Evolutionary conservation across 768 basidiomycete species (phyloP), one percentile per base, ranked within the genome.

Genomic region (Phanerodontia chrysosporium): DNA sequence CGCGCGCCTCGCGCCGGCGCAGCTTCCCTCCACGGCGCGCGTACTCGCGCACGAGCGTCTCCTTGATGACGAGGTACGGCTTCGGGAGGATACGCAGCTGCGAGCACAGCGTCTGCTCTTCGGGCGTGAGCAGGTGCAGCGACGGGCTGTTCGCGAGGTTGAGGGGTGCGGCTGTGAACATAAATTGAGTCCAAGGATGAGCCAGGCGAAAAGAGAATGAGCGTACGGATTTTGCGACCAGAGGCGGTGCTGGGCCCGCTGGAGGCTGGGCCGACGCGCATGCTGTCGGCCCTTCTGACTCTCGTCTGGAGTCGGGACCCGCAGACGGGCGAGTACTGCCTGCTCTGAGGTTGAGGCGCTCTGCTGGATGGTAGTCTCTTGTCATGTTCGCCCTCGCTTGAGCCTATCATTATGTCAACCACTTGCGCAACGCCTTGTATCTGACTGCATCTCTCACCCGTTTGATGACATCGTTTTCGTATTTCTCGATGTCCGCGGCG

Each of bases 11-110:
- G 55, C 94, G 80, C 29, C 91, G 82, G 51, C 90, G 89, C 45
- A 98, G 79, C 70, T 91, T 90, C 12, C 95, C 95, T 22, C 90
- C 89, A 56, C 94, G 80, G 27, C 93, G 81, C 1, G 92, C 92
- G 66, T 93, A 97, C 76, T 98, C 96, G 30, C 94, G 84, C 29
- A 99, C 87, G 44, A 97, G 83, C 4, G 90, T 92, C 72, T 97
- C 94, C 71, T 99, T 99, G 75, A 98, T 91, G 60, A 90, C 85
- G 53, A 99, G 85, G 71, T 97, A 99, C 0, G 97, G 94, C 68
- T 93, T 92, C 0, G 97, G 96, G 21, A 97, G 80, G 58, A 99
- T 94, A 6, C 95, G 89, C 29, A 98, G 80, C 57, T 84, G 81
- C 2, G 93, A 90, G 70, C 97, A 98, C 22, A 98, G 84, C 0